Base-by-base conservation (phyloP, 1,139 yeast species). In the Geotrichum siamense region DNA sequence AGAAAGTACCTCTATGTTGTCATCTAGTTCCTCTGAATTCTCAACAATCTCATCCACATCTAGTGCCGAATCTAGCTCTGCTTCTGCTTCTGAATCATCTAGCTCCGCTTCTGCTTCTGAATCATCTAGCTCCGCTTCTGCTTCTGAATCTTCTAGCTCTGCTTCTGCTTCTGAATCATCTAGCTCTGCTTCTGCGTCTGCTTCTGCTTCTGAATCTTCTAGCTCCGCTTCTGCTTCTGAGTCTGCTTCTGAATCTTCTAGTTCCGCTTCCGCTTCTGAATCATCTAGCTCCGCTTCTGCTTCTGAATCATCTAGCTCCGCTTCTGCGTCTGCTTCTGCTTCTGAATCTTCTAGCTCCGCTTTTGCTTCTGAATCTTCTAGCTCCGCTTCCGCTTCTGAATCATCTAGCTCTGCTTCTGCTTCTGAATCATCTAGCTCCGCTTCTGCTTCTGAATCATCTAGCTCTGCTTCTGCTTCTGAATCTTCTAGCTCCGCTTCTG, bases 141-240 rank as follows among this genome's bases (percentile, higher is more conserved):
- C 38, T 19, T 19, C 38, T 34, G 38, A 19, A 10, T 13, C 28
- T 13, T 22, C 29, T 16, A 22, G 29, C 13, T 13, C 2, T 15
- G 22, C 12, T 15, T 3, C 29, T 25, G 17, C 29, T 23, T 35
- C 30, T 9, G 16, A 17, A 8, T n/a, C 3, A 15, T 26, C 12
- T 21, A 5, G 15, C 12, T 34, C 38, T 34, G 22, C 30, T 3
- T 15, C 21, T 25, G 29, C 29, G 6, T 3, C 15, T 35, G 12
- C 38, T 35, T 33, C 32, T 28, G 32, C 13, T 8, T 28, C 13
- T n/a, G 32, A 8, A 8, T 28, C 32, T n/a, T 28, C 32, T 28
- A n/a, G 16, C 6, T 8, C n/a, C n/a, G 32, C n/a, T 28, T 12
- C 32, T 15, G 5, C 16, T 15, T 8, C 32, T 28, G n/a, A 6